Evolutionary conservation across 257 asterid genomes (phyloP), one percentile per base, ranked within the genome.

Genomic region (Capsicum pubescens): DNA sequence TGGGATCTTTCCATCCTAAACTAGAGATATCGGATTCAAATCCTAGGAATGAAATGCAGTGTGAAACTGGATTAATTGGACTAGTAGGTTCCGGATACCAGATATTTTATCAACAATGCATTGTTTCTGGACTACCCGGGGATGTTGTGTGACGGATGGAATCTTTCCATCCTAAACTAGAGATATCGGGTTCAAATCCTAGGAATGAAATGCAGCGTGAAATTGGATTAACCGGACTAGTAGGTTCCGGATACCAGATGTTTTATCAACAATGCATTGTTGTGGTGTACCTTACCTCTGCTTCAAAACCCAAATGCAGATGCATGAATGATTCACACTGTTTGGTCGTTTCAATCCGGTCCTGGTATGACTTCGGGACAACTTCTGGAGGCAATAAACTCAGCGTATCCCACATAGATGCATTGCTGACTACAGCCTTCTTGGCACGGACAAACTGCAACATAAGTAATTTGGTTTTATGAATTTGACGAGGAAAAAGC

Each of bases 261-360:
- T 55, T 55, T 14, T 12, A 42, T 32, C 71, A 48, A 48, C 80
- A 48, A 72, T n/a, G 42, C 60, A 48, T 19, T 5, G 0, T 19
- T 72, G 35, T 48, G 12, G 13, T 54, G 80, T 67, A 82, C 59
- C 90, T 86, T 86, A 95, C 98, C 97, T 91, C 85, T 52, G 94
- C 93, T 86, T 93, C 95, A 80, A 95, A 94, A 12, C 98, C 99
- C 89, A 95, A 88, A 90, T 95, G 99, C n/a, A 95, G 90, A 91
- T 95, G 99, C 98, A 94, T 94, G 90, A 95, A 95, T 19, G 99
- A 95, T 89, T 94, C 99, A 78, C 99, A 95, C 80, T 95, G 98
- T 77, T 97, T 97, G 79, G 98, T 95, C 13, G 2, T 86, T 79
- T 93, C 67, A 21, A 93, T 85, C 87, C 90, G 89, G 72, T 92